Percentiles rank a stretch among this genome's conserved stretches.
phyloP scores from a whole-genome alignment of 2,329 filamentous ascomycete genomes.

The Plenodomus biglobosus region DNA sequence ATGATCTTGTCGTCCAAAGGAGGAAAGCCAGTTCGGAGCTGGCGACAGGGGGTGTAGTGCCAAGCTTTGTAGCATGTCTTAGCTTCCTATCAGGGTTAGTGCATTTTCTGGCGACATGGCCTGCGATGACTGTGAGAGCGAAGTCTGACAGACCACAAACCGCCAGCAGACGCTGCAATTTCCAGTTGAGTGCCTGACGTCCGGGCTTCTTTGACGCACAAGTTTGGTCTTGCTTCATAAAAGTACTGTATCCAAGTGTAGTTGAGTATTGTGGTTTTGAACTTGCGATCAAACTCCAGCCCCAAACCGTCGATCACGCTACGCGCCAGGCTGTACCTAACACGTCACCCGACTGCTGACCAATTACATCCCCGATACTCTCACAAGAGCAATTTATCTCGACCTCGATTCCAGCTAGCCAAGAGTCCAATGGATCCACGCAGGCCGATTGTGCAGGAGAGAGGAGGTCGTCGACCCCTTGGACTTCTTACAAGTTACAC shows the following conservation, averaged over 20 bases:
- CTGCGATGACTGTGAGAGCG: not conserved
- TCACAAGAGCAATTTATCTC: slow-evolving; percentile 4
- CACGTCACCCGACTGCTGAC: not conserved
- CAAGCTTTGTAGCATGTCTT: slow-evolving; percentile 5
- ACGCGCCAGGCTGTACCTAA: not conserved
- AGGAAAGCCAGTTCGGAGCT: slow-evolving; percentile 2
- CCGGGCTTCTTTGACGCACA: too few species aligned
- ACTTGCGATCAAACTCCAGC: not conserved
- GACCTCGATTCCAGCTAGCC: slow-evolving; percentile 4
- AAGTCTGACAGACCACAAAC: too few species aligned
- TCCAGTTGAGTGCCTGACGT: too few species aligned
- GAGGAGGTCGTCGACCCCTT: too few species aligned
- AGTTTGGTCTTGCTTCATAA: too few species aligned
- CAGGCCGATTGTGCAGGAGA: not conserved
- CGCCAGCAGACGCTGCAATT: too few species aligned
- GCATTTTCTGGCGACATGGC: slow-evolving; percentile 1
- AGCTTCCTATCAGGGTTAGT: slow-evolving; percentile 1
- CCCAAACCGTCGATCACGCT: not conserved
- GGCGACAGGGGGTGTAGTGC: not conserved
- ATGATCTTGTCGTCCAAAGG: slow-evolving; percentile 1
- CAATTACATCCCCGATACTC: not conserved
- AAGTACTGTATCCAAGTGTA: too few species aligned
- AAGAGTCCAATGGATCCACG: slow-evolving; percentile 2
- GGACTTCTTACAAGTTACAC: too few species aligned
- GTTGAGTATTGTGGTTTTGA: too few species aligned